Evolutionary conservation across 2,329 filamentous ascomycete species (phyloP).

Genomic region (Onygena corvina): DNA sequence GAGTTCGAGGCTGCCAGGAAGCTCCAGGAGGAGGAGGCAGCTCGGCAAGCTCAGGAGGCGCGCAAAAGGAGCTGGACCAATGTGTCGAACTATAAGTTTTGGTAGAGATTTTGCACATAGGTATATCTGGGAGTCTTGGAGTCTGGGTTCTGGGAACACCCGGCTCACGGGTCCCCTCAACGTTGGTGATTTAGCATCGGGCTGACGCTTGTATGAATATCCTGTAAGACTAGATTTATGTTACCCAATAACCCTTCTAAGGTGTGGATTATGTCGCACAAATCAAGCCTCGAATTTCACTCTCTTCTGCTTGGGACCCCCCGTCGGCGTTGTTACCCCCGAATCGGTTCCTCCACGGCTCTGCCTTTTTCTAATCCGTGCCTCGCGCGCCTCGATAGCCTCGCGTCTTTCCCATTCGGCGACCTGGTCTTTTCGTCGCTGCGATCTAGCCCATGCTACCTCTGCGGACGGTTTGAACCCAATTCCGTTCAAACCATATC

Average conservation of each 20-base stretch:
- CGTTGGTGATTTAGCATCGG: not conserved
- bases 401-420: conserved; percentile 49
- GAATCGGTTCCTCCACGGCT: conserved; percentile 30
- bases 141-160: conserved; percentile 1
- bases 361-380: conserved; percentile 37
- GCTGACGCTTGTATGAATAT: conserved; percentile 7
- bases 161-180: not conserved
- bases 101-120: conserved; percentile 23
- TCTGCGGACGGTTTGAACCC: conserved; percentile 51
- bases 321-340: conserved; percentile 19
- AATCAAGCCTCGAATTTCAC: conserved; percentile 30
- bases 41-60: conserved; percentile 29
- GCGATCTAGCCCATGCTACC: conserved; percentile 44
- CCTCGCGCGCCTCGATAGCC: conserved; percentile 45
- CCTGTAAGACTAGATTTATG: conserved; percentile 6
- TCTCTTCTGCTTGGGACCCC: conserved; percentile 27
- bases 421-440: conserved; percentile 47
- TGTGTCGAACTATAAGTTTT: conserved; percentile 37
- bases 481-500: conserved; percentile 52
- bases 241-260: not conserved
- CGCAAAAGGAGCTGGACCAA: conserved; percentile 34
- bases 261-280: not conserved
- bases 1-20: conserved; percentile 34
- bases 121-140: conserved; percentile 6
- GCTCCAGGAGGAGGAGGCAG: conserved; percentile 26